These are phyloP conservation scores for Neoboletus brunneissimus DNA, from an alignment of 768 basidiomycete genomes.

Conservation along the genomic window DNA sequence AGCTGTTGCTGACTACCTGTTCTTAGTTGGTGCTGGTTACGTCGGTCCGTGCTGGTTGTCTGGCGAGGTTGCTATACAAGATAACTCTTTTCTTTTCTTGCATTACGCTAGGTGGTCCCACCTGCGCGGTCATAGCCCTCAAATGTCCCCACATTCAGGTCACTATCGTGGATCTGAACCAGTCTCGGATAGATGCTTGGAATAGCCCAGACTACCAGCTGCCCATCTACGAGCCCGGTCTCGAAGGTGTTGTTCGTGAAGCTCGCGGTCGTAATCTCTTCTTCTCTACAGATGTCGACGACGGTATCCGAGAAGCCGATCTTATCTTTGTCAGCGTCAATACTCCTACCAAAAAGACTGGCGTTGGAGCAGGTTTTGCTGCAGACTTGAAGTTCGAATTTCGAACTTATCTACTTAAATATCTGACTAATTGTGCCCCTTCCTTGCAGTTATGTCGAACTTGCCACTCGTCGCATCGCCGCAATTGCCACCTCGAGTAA, in stretches of 20 bases:
- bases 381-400: slow-evolving; percentile 91
- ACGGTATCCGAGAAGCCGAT: slow-evolving; percentile 90
- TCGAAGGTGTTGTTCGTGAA: slow-evolving; percentile 84
- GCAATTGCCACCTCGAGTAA: slow-evolving; percentile 86
- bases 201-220: slow-evolving; percentile 81
- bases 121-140: slow-evolving; percentile 90
- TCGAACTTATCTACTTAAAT: slow-evolving; percentile 2
- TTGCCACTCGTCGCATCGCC: slow-evolving; percentile 95
- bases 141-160: slow-evolving; percentile 92
- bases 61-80: background rate
- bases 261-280: slow-evolving; percentile 94
- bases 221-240: slow-evolving; percentile 97
- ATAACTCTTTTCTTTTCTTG: slow-evolving; percentile 19
- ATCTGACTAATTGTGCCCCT: slow-evolving; percentile 6
- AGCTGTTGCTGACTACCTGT: slow-evolving; percentile 8
- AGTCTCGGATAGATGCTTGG: slow-evolving; percentile 94
- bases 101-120: slow-evolving; percentile 72
- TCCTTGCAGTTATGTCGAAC: slow-evolving; percentile 82
- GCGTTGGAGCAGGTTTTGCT: slow-evolving; percentile 96
- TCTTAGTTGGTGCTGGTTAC: slow-evolving; percentile 82
- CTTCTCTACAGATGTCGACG: slow-evolving; percentile 94
- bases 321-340: slow-evolving; percentile 98
- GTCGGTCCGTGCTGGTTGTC: slow-evolving; percentile 60
- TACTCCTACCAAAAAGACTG: slow-evolving; percentile 97
- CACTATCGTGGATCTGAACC: slow-evolving; percentile 97